Conservation (phyloP, 2,329 filamentous ascomycete genomes). For the Claviceps digitariae region DNA sequence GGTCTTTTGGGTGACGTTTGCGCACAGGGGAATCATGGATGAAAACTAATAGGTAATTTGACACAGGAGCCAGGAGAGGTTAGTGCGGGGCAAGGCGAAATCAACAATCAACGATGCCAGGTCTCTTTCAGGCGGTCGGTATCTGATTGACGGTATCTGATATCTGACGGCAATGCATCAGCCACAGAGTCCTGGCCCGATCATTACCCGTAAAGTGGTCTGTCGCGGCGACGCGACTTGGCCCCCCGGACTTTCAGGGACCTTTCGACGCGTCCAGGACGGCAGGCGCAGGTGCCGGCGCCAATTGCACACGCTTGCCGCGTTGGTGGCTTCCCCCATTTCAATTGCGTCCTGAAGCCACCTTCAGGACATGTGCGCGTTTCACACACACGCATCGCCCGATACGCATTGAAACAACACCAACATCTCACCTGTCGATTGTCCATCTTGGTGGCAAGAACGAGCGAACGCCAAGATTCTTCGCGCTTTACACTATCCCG, state of each 20-base stretch:
- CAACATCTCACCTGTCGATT: neutral
- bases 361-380: neutral
- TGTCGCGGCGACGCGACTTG: neutral
- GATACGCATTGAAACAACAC: neutral
- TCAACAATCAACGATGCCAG: too few species aligned
- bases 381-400: too few species aligned
- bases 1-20: too few species aligned
- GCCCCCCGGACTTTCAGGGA: neutral
- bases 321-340: neutral
- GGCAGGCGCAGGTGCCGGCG: constrained; percentile 4
- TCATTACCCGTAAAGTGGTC: neutral
- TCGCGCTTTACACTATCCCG: neutral
- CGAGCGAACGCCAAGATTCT: neutral
- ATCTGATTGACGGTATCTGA: neutral
- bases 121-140: too few species aligned
- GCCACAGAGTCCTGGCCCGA: neutral
- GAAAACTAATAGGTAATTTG: too few species aligned
- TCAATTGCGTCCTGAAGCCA: neutral
- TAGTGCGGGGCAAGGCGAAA: neutral
- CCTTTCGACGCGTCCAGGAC: constrained; percentile 3
- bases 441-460: neutral
- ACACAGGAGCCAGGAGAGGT: too few species aligned
- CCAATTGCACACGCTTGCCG: constrained; percentile 2
- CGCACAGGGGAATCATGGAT: too few species aligned
- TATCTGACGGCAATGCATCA: too few species aligned